Evolutionary conservation across 2,329 filamentous ascomycete genomes (phyloP), one percentile per base, ranked within the genome.

Genomic region (Aspergillus novoparasiticus): DNA sequence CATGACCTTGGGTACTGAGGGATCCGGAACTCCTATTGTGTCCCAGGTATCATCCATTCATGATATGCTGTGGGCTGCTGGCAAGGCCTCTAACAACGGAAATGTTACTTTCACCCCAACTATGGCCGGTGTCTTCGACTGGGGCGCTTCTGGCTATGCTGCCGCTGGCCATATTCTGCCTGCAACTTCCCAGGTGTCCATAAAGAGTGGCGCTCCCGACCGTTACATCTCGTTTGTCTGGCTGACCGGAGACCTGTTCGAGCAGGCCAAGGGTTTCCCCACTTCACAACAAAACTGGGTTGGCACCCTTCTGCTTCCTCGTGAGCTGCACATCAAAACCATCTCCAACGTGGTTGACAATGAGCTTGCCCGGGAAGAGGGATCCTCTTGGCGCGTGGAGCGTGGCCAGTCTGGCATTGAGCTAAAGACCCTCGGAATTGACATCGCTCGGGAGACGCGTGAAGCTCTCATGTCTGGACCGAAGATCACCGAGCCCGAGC

Each of bases 101-200:
- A 50, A 43, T 1, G 36, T 67, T 8, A 11, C 46, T 6, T 69
- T 69, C 46, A 64, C 59, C 19, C 68, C 68, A 4, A 58, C 58
- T 46, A 69, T 69, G 68, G 68, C 63, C 5, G 68, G 68, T 60
- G 62, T 66, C 12, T 60, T 69, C 30, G 68, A 69, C 57, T 69
- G 68, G 66, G 68, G 68, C 11, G 26, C 61, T 23, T 66, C 66
- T 3, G 65, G 58, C 2, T 69, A 69, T 36, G 68, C 68, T 2
- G 68, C 60, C 28, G 63, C 68, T 6, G 68, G 68, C 5, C 68
- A 69, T 45, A 46, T 69, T 30, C 54, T 69, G 8, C 65, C 68
- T 1, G 55, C 63, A 0, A 67, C 48, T 4, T 69, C 66, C 12
- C 50, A 64, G 28, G 60, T 65, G 16, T 62, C 66, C 21, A 30